Percentiles rank a stretch among this genome's conserved stretches.
Conservation (phyloP, 1,284 basidiomycete genomes). For the Jaminaea rosea region DNA sequence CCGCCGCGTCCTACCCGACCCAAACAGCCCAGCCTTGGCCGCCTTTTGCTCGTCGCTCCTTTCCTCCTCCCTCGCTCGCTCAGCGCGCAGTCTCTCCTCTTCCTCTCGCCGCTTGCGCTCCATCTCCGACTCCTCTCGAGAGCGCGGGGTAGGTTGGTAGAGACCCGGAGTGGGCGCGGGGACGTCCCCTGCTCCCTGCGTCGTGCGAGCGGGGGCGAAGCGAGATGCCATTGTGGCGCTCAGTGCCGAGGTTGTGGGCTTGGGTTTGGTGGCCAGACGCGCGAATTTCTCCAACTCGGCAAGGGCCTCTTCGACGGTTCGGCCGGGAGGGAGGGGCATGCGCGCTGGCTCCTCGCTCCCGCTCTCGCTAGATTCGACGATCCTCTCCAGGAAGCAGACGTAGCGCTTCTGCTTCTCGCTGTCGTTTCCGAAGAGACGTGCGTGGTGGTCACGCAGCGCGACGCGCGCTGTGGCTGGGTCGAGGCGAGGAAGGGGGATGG, state of each 20-base stretch:
- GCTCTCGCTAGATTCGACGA: constrained; percentile 39
- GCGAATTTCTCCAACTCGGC: constrained; percentile 78
- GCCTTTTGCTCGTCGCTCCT: constrained; percentile 66
- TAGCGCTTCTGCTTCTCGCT: constrained; percentile 76
- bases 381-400: constrained; percentile 66
- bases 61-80: constrained; percentile 49
- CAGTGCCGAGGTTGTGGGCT: no score
- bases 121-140: not conserved
- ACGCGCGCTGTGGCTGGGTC: constrained; percentile 72
- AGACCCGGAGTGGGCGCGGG: constrained; percentile 53
- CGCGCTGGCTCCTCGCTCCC: no score
- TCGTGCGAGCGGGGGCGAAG: constrained; percentile 63
- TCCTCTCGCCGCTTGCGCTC: constrained; percentile 7
- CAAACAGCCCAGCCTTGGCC: constrained; percentile 76
- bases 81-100: constrained; percentile 48
- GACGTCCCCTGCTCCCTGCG: constrained; percentile 41
- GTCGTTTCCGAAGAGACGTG: constrained; percentile 75
- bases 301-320: constrained; percentile 59
- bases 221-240: constrained; percentile 83
- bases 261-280: constrained; percentile 78
- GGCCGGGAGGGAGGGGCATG: constrained; percentile 49
- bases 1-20: constrained; percentile 70
- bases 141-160: constrained; percentile 51
- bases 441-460: constrained; percentile 77
- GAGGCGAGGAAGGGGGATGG: constrained; percentile 52